Base-by-base conservation (phyloP, 306 rosid genomes). In the Vigna hirtella region DNA sequence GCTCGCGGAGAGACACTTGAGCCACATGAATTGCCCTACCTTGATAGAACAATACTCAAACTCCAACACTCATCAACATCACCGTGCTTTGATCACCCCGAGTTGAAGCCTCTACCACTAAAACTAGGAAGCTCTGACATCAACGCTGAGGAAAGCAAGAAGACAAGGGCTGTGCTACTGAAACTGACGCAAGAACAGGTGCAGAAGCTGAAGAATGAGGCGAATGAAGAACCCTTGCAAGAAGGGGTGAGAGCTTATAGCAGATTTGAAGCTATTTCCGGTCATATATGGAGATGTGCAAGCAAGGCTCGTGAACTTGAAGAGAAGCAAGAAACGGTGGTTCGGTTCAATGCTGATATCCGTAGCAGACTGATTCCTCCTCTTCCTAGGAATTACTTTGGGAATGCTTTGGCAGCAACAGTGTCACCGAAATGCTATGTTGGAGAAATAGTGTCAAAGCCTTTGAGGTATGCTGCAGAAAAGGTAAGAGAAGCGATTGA, bases 241-340 rank as follows among this genome's bases (percentile, higher is more conserved):
- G 7, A 79, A 32, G 20, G 63, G 15, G 36, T 42, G 6, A 79
- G 55, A 24, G 36, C 56, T 5, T 79, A 34, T 49, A 79, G 77
- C 40, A 70, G 65, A 50, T 79, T 4, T 32, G 82, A 78, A 70
- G 77, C 28, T 18, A 58, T 78, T 4, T 7, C 15, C 9, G 82
- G 77, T 22, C 76, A 69, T 42, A 9, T 42, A 42, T 42, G 47
- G 47, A 42, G 13, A 42, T 52, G 24, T 52, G 57, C 57, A n/a
- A 7, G 4, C 2, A 52, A n/a, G 57, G 57, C 24, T 52, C 82
- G 50, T 6, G 34, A 67, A 10, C 57, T 34, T 24, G n/a, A 69
- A 17, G 3, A 26, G 1, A 14, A 11, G 6, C 82, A 77, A 20
- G 70, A 70, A 52, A 56, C 76, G 1, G 3, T 43, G 7, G 49